phyloP scores from a whole-genome alignment of 441 rosid genomes.

The Populus hybrid region DNA sequence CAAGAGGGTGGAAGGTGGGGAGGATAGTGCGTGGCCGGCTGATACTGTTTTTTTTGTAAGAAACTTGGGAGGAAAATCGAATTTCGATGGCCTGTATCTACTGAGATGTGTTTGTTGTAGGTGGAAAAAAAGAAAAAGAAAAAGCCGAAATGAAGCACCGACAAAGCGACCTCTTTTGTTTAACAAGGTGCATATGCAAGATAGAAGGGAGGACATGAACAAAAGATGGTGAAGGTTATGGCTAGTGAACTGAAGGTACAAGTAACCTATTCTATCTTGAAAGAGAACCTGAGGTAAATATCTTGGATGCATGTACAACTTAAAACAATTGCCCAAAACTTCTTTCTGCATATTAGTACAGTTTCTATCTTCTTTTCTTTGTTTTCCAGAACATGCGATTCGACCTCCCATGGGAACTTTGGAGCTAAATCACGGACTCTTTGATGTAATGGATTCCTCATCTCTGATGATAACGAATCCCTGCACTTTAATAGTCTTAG shows the following conservation, averaged over 20 bases:
- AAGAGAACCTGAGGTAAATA: background rate
- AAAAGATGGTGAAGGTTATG: background rate
- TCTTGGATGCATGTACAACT: slow-evolving; percentile 1
- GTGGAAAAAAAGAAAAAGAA: background rate
- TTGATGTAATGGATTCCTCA: slow-evolving; percentile 47
- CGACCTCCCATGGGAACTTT: slow-evolving; percentile 76
- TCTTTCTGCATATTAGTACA: slow-evolving; percentile 74
- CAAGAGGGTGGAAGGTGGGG: background rate
- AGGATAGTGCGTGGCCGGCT: background rate
- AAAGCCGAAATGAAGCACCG: background rate
- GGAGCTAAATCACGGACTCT: slow-evolving; percentile 64
- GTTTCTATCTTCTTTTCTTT: slow-evolving; percentile 56
- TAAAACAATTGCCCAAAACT: slow-evolving; percentile 58
- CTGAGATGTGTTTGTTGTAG: too few species aligned
- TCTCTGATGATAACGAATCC: slow-evolving; percentile 79
- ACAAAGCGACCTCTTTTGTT: background rate
- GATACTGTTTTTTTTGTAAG: background rate
- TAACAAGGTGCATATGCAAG: background rate
- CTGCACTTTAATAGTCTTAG: slow-evolving; percentile 35
- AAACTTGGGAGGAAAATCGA: background rate
- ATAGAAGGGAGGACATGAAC: background rate
- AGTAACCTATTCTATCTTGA: background rate
- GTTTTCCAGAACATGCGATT: slow-evolving; percentile 48
- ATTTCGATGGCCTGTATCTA: background rate
- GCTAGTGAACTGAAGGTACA: too few species aligned